Conservation (phyloP, 148 eudicot species). For the Rheum nobile region DNA sequence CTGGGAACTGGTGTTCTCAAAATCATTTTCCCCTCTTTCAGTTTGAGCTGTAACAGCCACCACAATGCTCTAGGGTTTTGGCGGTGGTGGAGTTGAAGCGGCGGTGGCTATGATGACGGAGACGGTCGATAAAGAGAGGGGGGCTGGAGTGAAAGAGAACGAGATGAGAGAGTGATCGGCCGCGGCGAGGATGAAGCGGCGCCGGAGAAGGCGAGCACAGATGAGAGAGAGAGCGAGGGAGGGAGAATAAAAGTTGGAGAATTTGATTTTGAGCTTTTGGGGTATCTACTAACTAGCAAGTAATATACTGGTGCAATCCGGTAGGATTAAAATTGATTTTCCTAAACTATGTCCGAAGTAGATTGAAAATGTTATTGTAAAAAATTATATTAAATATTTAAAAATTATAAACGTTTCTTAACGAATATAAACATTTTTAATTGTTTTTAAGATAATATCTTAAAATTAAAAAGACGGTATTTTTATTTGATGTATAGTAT, state of each 20-base stretch:
- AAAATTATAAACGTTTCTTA: too few species aligned
- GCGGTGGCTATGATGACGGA: background rate
- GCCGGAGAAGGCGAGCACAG: background rate
- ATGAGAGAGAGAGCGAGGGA: background rate
- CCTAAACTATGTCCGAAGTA: too few species aligned
- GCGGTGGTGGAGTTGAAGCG: background rate
- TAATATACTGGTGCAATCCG: too few species aligned
- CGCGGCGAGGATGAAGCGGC: background rate
- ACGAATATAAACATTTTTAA: too few species aligned
- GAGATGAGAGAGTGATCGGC: background rate
- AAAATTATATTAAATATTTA: too few species aligned
- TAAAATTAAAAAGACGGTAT: too few species aligned
- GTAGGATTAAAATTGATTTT: too few species aligned
- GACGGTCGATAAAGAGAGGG: background rate
- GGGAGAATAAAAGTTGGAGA: background rate
- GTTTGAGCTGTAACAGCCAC: background rate
- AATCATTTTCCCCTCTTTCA: conserved; percentile 30
- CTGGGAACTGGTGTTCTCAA: conserved; percentile 61
- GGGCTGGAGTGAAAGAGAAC: background rate
- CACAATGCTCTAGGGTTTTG: conserved; percentile 1
- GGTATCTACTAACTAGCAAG: too few species aligned
- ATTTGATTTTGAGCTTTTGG: too few species aligned
- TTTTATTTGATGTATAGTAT: too few species aligned
- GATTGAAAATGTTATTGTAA: too few species aligned
- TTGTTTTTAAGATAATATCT: too few species aligned